These are phyloP conservation scores for Botrytis byssoidea DNA, from an alignment of 2,329 filamentous ascomycete genomes.

Conservation along the genomic window DNA sequence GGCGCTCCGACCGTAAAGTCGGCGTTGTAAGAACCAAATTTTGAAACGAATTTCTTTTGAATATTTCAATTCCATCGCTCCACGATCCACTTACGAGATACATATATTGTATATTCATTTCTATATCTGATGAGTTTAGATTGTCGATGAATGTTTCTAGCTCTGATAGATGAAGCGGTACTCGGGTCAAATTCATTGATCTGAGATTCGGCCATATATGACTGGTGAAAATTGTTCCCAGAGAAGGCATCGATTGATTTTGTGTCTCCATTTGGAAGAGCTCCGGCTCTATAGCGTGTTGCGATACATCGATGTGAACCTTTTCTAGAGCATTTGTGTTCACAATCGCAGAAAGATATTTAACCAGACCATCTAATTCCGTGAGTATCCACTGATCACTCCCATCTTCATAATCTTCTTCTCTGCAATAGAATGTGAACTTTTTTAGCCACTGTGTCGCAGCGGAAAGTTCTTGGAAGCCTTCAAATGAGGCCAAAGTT, in stretches of 20 bases:
- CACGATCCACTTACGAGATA: background rate
- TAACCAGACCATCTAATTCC: background rate
- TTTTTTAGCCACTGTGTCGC: background rate
- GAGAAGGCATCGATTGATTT: background rate
- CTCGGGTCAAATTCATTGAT: background rate
- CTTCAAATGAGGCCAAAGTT: background rate
- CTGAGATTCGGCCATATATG: background rate
- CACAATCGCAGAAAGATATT: background rate
- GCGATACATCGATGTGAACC: background rate
- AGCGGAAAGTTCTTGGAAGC: background rate
- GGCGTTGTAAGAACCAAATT: background rate
- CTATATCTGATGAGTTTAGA: background rate
- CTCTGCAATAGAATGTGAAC: background rate
- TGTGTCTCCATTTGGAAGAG: background rate
- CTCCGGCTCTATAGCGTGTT: background rate
- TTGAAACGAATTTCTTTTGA: background rate
- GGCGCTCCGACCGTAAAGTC: background rate
- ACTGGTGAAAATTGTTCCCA: background rate
- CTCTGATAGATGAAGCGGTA: background rate
- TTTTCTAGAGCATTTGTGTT: background rate
- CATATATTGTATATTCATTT: background rate
- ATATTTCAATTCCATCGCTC: background rate
- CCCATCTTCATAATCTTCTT: background rate
- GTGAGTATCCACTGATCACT: background rate
- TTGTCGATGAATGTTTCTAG: background rate